Base-by-base conservation (phyloP, 1,284 basidiomycete genomes). In the Amylostereum areolatum region DNA sequence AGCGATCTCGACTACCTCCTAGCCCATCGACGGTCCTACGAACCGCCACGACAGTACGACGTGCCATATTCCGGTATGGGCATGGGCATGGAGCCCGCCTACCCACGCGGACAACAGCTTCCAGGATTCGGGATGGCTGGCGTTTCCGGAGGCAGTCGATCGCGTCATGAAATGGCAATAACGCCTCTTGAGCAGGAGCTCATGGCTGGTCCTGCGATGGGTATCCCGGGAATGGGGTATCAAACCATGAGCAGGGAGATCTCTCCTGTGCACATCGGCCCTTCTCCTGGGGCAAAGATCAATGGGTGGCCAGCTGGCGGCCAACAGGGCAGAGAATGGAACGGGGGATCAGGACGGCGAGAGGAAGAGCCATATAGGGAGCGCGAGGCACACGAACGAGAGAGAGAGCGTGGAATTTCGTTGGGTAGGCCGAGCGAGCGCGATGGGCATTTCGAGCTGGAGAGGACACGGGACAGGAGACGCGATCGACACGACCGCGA, bases 1-100 rank as follows among this genome's bases (percentile, higher is more conserved):
- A 62, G 63, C 32, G 83, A 85, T 57, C 62, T 84, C 7, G 80
- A 85, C 1, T 75, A 62, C 61, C 45, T 54, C 59, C 18, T 54
- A 57, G 52, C 6, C 47, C 48, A 45, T 28, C 41, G 27, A 28
- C 41, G n/a, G 7, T 28, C 18, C 8, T 27, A 11, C 8, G 41
- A 43, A 12, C n/a, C 8, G 41, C 7, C n/a, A 43, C 4, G 27
- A 6, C 41, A 24, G 28, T 25, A 24, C 41, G n/a, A n/a, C 37
- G 12, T 6, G n/a, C n/a, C 37, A 39, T 7, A 39, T 6, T n/a
- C 37, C n/a, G 12, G n/a, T 25, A 6, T 25, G 27, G 12, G 7
- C 5, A 39, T 25, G n/a, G 7, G n/a, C 37, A 18, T n/a, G 7
- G 37, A 12, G n/a, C 6, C 37, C 37, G 41, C 5, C 24, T 8